phyloP scores from a whole-genome alignment of 345 rosid genomes.

The Salix exigua region DNA sequence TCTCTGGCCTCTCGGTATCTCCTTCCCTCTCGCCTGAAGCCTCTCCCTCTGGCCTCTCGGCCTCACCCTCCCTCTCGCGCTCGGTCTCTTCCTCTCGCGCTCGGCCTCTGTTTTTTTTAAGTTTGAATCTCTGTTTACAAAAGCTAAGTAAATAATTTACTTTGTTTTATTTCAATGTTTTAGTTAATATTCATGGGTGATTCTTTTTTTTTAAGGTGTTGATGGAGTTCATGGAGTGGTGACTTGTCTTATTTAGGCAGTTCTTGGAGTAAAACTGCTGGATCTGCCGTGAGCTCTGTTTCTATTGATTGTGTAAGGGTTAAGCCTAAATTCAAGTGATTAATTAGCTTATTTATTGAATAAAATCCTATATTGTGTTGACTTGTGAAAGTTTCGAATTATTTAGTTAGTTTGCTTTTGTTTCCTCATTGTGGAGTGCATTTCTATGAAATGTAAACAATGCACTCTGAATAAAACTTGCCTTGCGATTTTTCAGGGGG shows the following conservation, averaged over 20 bases:
- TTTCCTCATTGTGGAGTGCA: not conserved
- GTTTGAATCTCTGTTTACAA: too few relatives aligned
- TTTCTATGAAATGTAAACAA: not conserved
- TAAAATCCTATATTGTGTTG: not conserved
- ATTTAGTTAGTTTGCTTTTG: not conserved
- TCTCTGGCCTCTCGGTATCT: too few relatives aligned
- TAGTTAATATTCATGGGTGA: too few relatives aligned
- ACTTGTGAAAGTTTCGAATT: not conserved
- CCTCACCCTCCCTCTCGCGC: too few relatives aligned
- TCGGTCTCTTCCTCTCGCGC: too few relatives aligned
- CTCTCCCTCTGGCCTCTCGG: too few relatives aligned
- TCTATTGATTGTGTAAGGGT: not conserved
- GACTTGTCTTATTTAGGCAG: slow-evolving; percentile 87
- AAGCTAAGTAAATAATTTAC: too few relatives aligned
- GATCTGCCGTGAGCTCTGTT: not conserved
- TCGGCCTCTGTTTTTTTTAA: too few relatives aligned
- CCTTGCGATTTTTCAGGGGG: slow-evolving; percentile 55
- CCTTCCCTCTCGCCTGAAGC: too few relatives aligned
- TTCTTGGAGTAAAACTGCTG: slow-evolving; percentile 91
- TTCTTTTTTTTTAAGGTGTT: too few relatives aligned
- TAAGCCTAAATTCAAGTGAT: not conserved
- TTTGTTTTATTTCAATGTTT: too few relatives aligned
- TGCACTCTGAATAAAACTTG: not conserved
- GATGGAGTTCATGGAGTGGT: too few relatives aligned
- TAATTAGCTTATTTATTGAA: not conserved